Evolutionary conservation across 768 basidiomycete species (phyloP), one percentile per base, ranked within the genome.

Genomic region (Mycena epipterygia): DNA sequence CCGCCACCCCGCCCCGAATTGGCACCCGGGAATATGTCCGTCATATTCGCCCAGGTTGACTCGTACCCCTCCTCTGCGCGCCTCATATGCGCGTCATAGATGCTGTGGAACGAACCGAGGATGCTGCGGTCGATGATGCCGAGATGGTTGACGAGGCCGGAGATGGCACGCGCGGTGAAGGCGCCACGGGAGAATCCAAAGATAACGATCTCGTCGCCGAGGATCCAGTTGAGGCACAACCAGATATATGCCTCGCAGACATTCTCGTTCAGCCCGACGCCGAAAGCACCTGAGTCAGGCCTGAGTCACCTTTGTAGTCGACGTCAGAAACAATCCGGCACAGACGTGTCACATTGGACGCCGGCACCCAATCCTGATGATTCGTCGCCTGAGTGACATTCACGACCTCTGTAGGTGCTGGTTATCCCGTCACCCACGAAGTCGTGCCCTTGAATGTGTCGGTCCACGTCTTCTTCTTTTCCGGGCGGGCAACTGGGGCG

Each of bases 111-210:
- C 41, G 12, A 25, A 19, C 29, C 42, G 29, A 62, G 32, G 46
- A 37, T 44, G 13, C n/a, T 53, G 35, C 60, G 49, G 27, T 51
- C 57, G 48, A 68, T 21, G 0, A 63, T 44, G 60, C 67, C 39
- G n/a, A 68, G 21, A 41, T 51, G 39, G n/a, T 25, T n/a, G 41
- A 68, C 64, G 33, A 68, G 41, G n/a, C 35, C 27, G n/a, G 67
- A 44, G 49, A 68, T 27, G n/a, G 52, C 49, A 16, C 67, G 41
- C 21, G 67, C 67, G 51, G 67, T 68, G 60, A 63, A 68, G 41
- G 67, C 67, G 11, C 67, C 67, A 29, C 48, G 48, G 48, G 48
- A 51, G 48, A 51, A 51, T 51, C 48, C 48, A 23, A 51, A 51
- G 27, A 51, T 51, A 23, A 51, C 25, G 27, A 51, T 51, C 27